Conservation (phyloP, 345 rosid genomes). For the Sonneratia caseolaris region DNA sequence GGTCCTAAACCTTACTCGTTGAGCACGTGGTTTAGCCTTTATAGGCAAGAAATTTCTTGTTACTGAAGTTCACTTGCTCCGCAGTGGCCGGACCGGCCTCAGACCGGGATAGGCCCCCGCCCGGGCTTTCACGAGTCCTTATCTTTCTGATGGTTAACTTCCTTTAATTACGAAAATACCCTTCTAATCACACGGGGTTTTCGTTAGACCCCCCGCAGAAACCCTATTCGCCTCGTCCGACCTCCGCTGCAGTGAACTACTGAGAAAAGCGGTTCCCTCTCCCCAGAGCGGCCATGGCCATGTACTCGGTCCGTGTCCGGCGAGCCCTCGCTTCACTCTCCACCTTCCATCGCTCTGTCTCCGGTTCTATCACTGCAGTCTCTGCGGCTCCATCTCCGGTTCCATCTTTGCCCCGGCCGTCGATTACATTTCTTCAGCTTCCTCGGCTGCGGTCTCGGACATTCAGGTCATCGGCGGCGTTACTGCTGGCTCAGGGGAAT, state of each 20-base stretch:
- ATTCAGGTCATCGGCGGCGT: slow-evolving; percentile 22
- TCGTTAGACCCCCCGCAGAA: background rate
- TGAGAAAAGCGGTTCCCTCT: background rate
- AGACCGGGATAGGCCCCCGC: too few species aligned
- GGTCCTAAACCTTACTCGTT: too few species aligned
- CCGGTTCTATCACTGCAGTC: background rate
- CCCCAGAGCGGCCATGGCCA: slow-evolving; percentile 9
- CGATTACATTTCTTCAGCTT: slow-evolving; percentile 1
- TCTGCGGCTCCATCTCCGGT: background rate
- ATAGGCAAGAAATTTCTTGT: too few species aligned
- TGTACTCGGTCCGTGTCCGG: slow-evolving; percentile 52
- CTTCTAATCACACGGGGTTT: too few species aligned
- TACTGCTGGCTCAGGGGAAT: slow-evolving; percentile 20
- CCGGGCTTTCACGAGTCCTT: too few species aligned
- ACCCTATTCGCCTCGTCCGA: background rate
- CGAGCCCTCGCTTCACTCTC: slow-evolving; percentile 33
- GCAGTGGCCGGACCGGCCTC: too few species aligned
- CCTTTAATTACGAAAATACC: too few species aligned
- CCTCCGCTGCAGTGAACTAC: background rate
- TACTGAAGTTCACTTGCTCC: too few species aligned
- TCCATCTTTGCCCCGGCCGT: slow-evolving; percentile 2
- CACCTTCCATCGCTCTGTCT: slow-evolving; percentile 21
- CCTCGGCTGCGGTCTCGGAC: slow-evolving; percentile 13
- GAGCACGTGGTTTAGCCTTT: too few species aligned
- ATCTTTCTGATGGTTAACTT: too few species aligned